Conservation (phyloP, 805 yeast species). For the Metschnikowia vanudenii region DNA sequence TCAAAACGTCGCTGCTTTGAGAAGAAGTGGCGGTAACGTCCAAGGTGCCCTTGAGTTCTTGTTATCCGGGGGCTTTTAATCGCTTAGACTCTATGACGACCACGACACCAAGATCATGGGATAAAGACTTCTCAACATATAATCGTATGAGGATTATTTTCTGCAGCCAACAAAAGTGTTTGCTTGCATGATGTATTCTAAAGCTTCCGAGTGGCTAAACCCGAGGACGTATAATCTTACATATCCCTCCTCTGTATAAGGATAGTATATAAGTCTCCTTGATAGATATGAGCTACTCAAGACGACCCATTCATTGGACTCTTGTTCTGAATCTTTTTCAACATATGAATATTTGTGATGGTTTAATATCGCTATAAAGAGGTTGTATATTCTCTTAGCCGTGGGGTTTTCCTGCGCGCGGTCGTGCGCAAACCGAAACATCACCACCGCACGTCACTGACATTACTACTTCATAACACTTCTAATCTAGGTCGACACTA, state of each 20-base stretch:
- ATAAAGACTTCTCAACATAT: not conserved
- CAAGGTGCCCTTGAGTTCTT: conserved; percentile 94
- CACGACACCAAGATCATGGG: not conserved
- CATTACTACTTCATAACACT: not conserved
- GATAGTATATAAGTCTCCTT: too few species aligned
- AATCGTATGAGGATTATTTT: too few species aligned
- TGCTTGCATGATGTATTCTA: too few species aligned
- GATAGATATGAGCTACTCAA: too few species aligned
- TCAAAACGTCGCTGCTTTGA: conserved; percentile 82
- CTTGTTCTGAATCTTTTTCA: too few species aligned
- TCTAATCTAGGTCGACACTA: too few species aligned
- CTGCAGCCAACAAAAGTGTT: too few species aligned
- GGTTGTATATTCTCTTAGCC: too few species aligned
- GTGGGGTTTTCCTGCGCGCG: not conserved
- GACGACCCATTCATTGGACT: too few species aligned
- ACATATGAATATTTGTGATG: too few species aligned
- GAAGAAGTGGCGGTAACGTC: conserved; percentile 95
- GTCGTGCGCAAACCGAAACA: conserved; percentile 15
- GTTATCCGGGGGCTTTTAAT: conserved; percentile 30
- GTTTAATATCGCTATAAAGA: too few species aligned
- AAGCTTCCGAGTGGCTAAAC: too few species aligned
- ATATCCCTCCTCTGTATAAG: not conserved
- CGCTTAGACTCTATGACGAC: not conserved
- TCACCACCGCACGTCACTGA: conserved; percentile 1
- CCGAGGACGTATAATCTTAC: not conserved